These are phyloP conservation scores for Saccharum hybrid DNA, from an alignment of 202 grass and related monocot genomes.

Conservation along the genomic window DNA sequence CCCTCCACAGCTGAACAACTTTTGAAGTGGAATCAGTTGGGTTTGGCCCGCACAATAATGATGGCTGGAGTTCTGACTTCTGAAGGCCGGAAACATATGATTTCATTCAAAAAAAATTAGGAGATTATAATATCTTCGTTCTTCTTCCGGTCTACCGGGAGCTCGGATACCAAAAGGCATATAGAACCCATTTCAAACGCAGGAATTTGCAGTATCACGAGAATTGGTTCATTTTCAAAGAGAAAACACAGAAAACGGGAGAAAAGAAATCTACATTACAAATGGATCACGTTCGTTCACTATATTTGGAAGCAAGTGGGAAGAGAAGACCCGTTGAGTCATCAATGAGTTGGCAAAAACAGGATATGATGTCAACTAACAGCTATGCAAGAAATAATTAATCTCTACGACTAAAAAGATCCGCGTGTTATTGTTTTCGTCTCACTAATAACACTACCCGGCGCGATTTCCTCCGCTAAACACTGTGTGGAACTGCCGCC, in stretches of 20 bases:
- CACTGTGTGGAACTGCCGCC: too few relatives aligned
- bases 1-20: neutral
- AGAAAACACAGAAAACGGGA: too few relatives aligned
- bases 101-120: too few relatives aligned
- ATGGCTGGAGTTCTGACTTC: neutral
- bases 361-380: neutral
- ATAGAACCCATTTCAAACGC: neutral
- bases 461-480: too few relatives aligned
- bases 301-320: neutral
- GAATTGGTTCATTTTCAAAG: neutral
- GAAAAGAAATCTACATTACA: too few relatives aligned
- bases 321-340: neutral
- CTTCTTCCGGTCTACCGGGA: too few relatives aligned
- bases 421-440: too few relatives aligned
- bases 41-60: neutral
- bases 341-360: neutral
- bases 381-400: neutral
- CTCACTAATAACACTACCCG: too few relatives aligned
- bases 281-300: neutral
- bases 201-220: neutral
- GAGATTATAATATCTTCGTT: too few relatives aligned
- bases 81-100: too few relatives aligned
- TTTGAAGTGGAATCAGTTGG: neutral
- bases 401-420: too few relatives aligned
- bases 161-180: too few relatives aligned